Conservation (phyloP, 257 asterid genomes). For the Solanum rostratum region DNA sequence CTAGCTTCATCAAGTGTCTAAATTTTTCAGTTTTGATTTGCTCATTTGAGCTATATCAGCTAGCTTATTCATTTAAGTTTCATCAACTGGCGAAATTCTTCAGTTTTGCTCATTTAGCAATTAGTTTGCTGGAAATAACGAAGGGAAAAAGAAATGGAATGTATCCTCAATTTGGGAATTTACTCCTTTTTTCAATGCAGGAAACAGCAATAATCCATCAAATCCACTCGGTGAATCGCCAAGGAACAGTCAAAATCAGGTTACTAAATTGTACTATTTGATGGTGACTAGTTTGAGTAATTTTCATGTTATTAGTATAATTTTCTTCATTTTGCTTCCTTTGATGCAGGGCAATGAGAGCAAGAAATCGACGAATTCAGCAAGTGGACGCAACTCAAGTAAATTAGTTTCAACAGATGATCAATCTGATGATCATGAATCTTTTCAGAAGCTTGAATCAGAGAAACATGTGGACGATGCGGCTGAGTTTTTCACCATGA, state of each 20-base stretch:
- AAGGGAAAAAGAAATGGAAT: not conserved
- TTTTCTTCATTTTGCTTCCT: not conserved
- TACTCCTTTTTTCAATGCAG: conserved; percentile 8
- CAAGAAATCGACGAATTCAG: not conserved
- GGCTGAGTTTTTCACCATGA: not conserved
- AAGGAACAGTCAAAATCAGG: not conserved
- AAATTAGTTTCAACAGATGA: not conserved
- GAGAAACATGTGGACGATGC: not conserved
- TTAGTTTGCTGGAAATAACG: not conserved
- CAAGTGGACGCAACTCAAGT: not conserved
- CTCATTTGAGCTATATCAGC: not conserved
- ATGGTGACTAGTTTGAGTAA: not conserved
- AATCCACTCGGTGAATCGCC: not conserved
- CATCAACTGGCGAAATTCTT: no score
- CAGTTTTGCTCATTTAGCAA: not conserved
- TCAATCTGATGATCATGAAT: not conserved
- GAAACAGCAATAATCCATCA: not conserved
- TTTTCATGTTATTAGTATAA: not conserved
- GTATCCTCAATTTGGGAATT: not conserved
- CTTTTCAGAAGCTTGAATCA: conserved; percentile 1
- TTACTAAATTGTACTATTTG: not conserved
- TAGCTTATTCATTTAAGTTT: not conserved
- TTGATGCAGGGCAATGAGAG: not conserved
- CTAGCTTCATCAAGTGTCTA: not conserved
- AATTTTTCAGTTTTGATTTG: not conserved